phyloP scores from a whole-genome alignment of 2,329 filamentous ascomycete genomes.

The Neofusicoccum sp. region DNA sequence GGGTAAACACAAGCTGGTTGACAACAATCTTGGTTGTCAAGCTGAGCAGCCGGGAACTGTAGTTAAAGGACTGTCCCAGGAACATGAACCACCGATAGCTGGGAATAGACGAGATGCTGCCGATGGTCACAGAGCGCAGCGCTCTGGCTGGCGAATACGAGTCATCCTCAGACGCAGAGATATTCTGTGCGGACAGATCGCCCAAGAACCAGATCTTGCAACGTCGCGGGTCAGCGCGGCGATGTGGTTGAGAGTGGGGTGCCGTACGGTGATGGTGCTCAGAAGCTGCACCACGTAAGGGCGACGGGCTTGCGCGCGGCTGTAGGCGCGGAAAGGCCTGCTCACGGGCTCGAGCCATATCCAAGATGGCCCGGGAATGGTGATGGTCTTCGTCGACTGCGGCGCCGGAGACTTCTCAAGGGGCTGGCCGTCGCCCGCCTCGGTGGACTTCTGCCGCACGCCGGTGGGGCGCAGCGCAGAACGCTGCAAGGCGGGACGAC shows the following conservation, averaged over 20 bases:
- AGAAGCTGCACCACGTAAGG: conserved; percentile 81
- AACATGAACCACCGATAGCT: conserved; percentile 83
- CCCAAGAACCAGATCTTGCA: conserved; percentile 70
- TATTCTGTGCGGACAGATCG: conserved; percentile 75
- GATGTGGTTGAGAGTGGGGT: background rate
- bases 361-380: conserved; percentile 48
- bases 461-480: background rate
- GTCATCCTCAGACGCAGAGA: conserved; percentile 40
- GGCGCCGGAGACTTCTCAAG: background rate
- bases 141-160: conserved; percentile 72
- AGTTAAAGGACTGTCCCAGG: conserved; percentile 83
- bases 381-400: conserved; percentile 10
- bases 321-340: conserved; percentile 60
- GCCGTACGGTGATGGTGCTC: conserved; percentile 62
- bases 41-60: conserved; percentile 69
- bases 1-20: conserved; percentile 80
- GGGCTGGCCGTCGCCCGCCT: background rate
- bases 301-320: conserved; percentile 67
- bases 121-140: conserved; percentile 72
- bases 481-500: background rate
- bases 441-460: background rate
- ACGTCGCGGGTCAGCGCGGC: background rate
- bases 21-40: conserved; percentile 76
- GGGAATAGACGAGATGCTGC: conserved; percentile 72
- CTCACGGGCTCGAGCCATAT: conserved; percentile 51